phyloP scores from a whole-genome alignment of 202 grass and related monocot species.

The Panicum hallii region DNA sequence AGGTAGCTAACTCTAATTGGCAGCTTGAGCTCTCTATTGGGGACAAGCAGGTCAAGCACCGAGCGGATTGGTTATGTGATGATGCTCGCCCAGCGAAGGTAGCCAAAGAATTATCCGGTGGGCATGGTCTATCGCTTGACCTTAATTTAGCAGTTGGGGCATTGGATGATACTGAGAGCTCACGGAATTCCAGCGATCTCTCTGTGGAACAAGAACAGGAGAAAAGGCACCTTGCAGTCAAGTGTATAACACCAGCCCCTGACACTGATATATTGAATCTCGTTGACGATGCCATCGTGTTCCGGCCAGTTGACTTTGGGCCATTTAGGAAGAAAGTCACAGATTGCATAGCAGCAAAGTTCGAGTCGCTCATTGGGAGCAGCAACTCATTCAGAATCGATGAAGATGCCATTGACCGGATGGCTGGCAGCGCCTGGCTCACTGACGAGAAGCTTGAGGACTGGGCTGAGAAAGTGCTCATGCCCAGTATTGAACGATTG shows the following conservation, averaged over 20 bases:
- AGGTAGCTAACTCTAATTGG: conserved; percentile 59
- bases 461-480: conserved; percentile 67
- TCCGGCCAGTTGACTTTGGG: conserved; percentile 75
- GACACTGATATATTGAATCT: conserved; percentile 63
- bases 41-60: conserved; percentile 68
- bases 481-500: conserved; percentile 72
- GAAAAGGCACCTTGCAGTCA: conserved; percentile 53
- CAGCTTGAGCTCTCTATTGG: conserved; percentile 74
- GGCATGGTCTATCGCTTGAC: conserved; percentile 68
- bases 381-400: conserved; percentile 67
- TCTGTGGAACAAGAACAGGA: conserved; percentile 82
- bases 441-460: conserved; percentile 69
- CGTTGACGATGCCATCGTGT: conserved; percentile 79
- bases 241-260: conserved; percentile 50
- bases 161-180: conserved; percentile 71
- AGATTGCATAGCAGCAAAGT: conserved; percentile 70
- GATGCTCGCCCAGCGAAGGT: conserved; percentile 61
- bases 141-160: conserved; percentile 78
- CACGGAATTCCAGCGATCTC: conserved; percentile 85
- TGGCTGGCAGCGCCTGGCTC: conserved; percentile 66
- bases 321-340: conserved; percentile 67
- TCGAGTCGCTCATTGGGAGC: conserved; percentile 59
- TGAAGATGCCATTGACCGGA: conserved; percentile 76
- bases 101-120: conserved; percentile 64
- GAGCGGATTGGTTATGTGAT: conserved; percentile 73